Evolutionary conservation across 2,329 filamentous ascomycete species (phyloP), one percentile per base, ranked within the genome.

Genomic region (Trichoderma gracile): DNA sequence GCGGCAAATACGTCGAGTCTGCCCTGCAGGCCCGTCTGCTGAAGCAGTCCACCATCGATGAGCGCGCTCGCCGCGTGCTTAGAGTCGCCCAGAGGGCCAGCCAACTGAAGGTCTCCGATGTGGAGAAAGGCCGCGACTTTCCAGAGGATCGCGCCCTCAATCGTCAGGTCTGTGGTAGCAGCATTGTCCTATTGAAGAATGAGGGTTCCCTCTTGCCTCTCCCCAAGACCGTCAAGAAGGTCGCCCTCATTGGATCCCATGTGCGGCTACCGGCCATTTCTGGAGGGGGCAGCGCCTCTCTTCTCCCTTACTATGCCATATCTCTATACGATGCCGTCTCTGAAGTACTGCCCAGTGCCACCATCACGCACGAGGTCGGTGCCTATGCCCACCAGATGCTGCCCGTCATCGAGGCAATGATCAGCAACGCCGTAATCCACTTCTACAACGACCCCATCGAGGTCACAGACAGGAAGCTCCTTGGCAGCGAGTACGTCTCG

Each of bases 301-400:
- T 58, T 5, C 8, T 58, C n/a, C 55, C 55, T 5, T 58, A 58
- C 45, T 58, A 58, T 25, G n/a, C 55, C 3, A 19, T 58, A 19
- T 58, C 55, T 14, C 55, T 58, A 0, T 58, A 47, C 30, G 55
- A 58, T 38, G 55, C 55, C n/a, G 21, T 58, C 10, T 21, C 43
- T 0, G 55, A 58, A n/a, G 27, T 30, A 5, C 0, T 58, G 0
- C 43, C 55, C 33, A 9, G 30, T 6, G 55, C 55, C 19, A 47
- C 55, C 27, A 47, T 58, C 43, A 58, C 55, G 46, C 55, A 58
- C 27, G 55, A 58, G 3, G 55, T 58, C n/a, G 55, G 55, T 15
- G 55, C 55, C 2, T 58, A 58, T 45, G 55, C 55, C 6, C 55
- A 58, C 19, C 55, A 58, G 12, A 58, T 58, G 55, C 55, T 58